Percentiles rank a stretch among this genome's conserved stretches.
Conservation (phyloP, 2,329 filamentous ascomycete species). For the Talaromyces sp. region DNA sequence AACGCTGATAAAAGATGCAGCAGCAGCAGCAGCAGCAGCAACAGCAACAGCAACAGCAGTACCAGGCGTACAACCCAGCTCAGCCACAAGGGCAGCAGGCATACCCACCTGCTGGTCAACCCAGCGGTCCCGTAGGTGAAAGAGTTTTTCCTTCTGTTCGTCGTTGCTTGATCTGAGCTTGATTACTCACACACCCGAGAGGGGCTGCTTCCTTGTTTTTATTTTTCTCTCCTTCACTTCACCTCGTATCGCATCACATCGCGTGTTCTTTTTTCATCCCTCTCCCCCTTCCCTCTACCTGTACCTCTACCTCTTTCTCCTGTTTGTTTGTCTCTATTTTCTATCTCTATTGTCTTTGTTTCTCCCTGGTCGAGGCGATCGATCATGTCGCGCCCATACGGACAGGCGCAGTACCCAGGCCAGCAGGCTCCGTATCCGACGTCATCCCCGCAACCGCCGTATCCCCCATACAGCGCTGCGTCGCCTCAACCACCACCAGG, state of each 20-base stretch:
- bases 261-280: slow-evolving; percentile 11
- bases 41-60: slow-evolving; percentile 27
- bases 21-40: slow-evolving; percentile 18
- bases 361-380: slow-evolving; percentile 10
- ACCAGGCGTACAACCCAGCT: slow-evolving; percentile 52
- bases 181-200: background rate
- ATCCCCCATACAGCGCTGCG: slow-evolving; percentile 24
- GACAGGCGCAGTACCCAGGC: slow-evolving; percentile 30
- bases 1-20: slow-evolving; percentile 3
- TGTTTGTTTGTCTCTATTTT: background rate
- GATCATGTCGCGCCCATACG: slow-evolving; percentile 32
- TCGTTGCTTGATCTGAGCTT: background rate
- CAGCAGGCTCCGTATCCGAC: slow-evolving; percentile 36
- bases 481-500: slow-evolving; percentile 15
- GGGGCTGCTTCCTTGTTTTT: slow-evolving; percentile 1
- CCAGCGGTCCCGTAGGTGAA: slow-evolving; percentile 32
- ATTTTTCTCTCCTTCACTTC: background rate
- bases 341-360: slow-evolving; percentile 2
- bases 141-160: slow-evolving; percentile 10
- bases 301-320: background rate
- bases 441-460: slow-evolving; percentile 22
- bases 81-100: slow-evolving; percentile 15
- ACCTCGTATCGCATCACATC: background rate
- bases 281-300: slow-evolving; percentile 13
- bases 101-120: slow-evolving; percentile 7